phyloP scores from a whole-genome alignment of 306 rosid species.

The Gastrolobium bilobum region DNA sequence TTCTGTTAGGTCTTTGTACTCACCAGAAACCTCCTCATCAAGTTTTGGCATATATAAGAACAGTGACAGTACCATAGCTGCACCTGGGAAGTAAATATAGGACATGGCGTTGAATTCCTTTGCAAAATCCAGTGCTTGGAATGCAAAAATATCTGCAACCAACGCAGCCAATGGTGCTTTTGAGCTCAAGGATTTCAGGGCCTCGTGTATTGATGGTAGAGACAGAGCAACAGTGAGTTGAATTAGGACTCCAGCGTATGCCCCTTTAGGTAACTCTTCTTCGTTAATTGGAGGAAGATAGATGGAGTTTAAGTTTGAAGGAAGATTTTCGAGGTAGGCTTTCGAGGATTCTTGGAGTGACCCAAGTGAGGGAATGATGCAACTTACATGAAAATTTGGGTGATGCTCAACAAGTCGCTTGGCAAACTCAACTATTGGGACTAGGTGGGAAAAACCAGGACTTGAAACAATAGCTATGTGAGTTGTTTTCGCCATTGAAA shows the following conservation, averaged over 20 bases:
- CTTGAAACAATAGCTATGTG: conserved; percentile 50
- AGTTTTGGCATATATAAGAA: conserved; percentile 7
- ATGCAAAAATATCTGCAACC: conserved; percentile 44
- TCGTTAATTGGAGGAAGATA: conserved; percentile 54
- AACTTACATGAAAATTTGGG: conserved; percentile 52
- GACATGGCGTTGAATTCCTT: conserved; percentile 48
- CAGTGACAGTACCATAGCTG: conserved; percentile 35
- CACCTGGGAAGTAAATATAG: conserved; percentile 42
- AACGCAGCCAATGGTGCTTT: conserved; percentile 40
- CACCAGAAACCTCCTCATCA: conserved; percentile 43
- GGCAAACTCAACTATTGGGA: conserved; percentile 53
- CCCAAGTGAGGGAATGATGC: conserved; percentile 58
- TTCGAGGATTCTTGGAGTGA: conserved; percentile 44
- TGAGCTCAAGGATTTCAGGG: conserved; percentile 36
- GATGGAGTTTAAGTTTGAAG: conserved; percentile 52
- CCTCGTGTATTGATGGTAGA: conserved; percentile 39
- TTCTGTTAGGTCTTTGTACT: conserved; percentile 30
- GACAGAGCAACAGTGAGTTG: conserved; percentile 45
- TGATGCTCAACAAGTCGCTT: conserved; percentile 44
- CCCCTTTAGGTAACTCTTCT: conserved; percentile 44
- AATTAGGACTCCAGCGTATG: conserved; percentile 15
- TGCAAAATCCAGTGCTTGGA: conserved; percentile 41
- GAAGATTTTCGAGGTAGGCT: conserved; percentile 55
- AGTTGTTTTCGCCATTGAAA: conserved; percentile 43
- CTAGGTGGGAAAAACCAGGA: conserved; percentile 56